phyloP scores from a whole-genome alignment of 148 eudicot species.

The Amaranthus cruentus region DNA sequence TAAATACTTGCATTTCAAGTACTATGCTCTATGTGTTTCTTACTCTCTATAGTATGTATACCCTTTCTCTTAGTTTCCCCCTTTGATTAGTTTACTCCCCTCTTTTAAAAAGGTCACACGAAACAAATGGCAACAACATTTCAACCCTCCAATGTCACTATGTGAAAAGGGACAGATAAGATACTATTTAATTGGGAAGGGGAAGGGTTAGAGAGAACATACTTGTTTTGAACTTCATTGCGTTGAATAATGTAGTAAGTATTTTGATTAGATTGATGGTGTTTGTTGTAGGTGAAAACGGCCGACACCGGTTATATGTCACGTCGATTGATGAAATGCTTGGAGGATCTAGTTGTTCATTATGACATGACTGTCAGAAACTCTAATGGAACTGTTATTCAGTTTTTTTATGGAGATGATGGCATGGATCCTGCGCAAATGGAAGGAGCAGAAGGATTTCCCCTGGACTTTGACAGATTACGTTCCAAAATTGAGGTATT shows the following conservation, averaged over 20 bases:
- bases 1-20: neutral
- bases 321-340: slow-evolving; percentile 77
- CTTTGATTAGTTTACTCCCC: too few relatives aligned
- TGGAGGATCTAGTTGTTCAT: slow-evolving; percentile 75
- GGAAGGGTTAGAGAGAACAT: neutral
- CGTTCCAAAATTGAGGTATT: slow-evolving; percentile 64
- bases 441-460: slow-evolving; percentile 80
- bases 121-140: too few relatives aligned
- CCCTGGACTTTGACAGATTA: slow-evolving; percentile 74
- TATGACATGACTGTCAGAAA: slow-evolving; percentile 86
- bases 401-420: slow-evolving; percentile 82
- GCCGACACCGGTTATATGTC: slow-evolving; percentile 96
- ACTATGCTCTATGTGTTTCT: neutral
- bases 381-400: slow-evolving; percentile 72
- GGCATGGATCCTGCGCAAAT: slow-evolving; percentile 93
- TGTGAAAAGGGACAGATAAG: too few relatives aligned
- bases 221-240: neutral
- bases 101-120: too few relatives aligned
- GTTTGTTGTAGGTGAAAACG: slow-evolving; percentile 73
- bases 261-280: neutral
- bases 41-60: neutral
- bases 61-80: neutral
- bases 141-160: too few relatives aligned
- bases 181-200: too few relatives aligned
- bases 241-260: neutral